A percentile compares a stretch with the other conserved stretches of the same genome.
These are phyloP conservation scores for Astragalus membranaceus DNA, from an alignment of 306 rosid species.

Conservation along the genomic window DNA sequence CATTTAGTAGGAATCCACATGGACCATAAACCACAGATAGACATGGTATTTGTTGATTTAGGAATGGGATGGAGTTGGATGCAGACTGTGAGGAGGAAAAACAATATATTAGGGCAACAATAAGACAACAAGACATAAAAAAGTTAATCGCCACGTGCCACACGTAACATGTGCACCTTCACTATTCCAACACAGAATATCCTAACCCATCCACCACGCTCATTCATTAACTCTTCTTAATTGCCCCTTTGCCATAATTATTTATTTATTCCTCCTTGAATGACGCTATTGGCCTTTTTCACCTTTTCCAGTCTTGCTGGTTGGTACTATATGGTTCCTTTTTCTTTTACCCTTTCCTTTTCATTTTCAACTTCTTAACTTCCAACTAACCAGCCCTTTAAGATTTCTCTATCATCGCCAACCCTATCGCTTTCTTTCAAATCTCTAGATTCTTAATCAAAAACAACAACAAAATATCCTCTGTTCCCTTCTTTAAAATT, in stretches of 20 bases:
- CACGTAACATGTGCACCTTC: slow-evolving; percentile 24
- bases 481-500: background rate
- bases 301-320: background rate
- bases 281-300: slow-evolving; percentile 17
- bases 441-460: background rate
- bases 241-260: slow-evolving; percentile 8
- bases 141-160: slow-evolving; percentile 27
- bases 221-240: background rate
- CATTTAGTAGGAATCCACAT: background rate
- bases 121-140: background rate
- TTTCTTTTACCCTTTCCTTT: background rate
- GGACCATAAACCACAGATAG: background rate
- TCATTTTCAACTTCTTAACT: slow-evolving; percentile 7
- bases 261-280: background rate
- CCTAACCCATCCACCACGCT: background rate
- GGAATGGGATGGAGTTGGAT: background rate
- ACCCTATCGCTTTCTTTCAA: background rate
- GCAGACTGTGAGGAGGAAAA: background rate
- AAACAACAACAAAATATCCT: background rate
- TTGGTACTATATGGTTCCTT: background rate
- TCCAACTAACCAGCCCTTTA: slow-evolving; percentile 7
- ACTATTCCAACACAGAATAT: slow-evolving; percentile 12
- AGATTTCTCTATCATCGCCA: background rate
- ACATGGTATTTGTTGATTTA: background rate
- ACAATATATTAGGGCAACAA: slow-evolving; percentile 8